These are phyloP conservation scores for Didymella segeticola DNA, from an alignment of 2,329 filamentous ascomycete genomes.

Conservation along the genomic window DNA sequence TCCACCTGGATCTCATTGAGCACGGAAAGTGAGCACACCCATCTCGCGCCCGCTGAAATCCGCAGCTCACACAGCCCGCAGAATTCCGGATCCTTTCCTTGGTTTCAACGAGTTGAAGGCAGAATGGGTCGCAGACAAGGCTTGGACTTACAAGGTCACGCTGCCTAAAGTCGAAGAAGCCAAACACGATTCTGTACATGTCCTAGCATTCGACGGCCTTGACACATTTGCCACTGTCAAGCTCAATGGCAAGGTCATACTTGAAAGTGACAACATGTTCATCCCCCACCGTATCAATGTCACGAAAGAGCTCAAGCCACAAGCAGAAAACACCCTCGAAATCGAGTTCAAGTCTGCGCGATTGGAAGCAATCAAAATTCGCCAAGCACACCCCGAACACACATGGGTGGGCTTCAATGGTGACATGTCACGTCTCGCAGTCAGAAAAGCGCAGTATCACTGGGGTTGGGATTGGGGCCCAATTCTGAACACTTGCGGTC, in stretches of 20 bases:
- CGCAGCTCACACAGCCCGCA: slow-evolving; percentile 25
- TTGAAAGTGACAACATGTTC: slow-evolving; percentile 70
- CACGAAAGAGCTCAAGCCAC: slow-evolving; percentile 49
- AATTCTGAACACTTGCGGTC: slow-evolving; percentile 56
- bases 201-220: slow-evolving; percentile 68
- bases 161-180: slow-evolving; percentile 44
- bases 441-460: slow-evolving; percentile 61
- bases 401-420: slow-evolving; percentile 61
- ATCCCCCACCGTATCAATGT: slow-evolving; percentile 64
- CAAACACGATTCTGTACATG: slow-evolving; percentile 44
- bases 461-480: slow-evolving; percentile 61
- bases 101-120: slow-evolving; percentile 59
- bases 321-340: slow-evolving; percentile 56
- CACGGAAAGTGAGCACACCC: slow-evolving; percentile 52
- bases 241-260: slow-evolving; percentile 61
- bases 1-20: slow-evolving; percentile 56
- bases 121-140: slow-evolving; percentile 58
- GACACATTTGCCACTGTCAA: slow-evolving; percentile 68
- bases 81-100: slow-evolving; percentile 58
- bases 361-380: slow-evolving; percentile 59
- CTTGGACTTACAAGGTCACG: slow-evolving; percentile 56
- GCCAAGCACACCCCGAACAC: slow-evolving; percentile 63
- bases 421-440: slow-evolving; percentile 60
- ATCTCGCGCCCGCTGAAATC: background rate
- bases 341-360: slow-evolving; percentile 65